Base-by-base conservation (phyloP, 441 rosid species). In the Theobroma grandiflorum region DNA sequence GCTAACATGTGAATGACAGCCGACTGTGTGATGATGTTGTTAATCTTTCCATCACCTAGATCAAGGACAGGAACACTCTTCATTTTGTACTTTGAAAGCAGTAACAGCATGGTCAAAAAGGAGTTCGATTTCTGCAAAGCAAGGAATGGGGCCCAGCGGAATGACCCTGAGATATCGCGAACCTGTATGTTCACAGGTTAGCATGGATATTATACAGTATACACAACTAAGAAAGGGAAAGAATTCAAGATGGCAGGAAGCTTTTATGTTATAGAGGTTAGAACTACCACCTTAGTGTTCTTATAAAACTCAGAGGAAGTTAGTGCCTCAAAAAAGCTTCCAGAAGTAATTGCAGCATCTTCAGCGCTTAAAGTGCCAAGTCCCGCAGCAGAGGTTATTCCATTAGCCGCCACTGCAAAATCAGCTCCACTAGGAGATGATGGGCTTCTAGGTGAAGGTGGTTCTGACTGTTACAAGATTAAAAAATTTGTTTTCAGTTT, bases 131-230 rank as follows among this genome's bases (percentile, higher is more conserved):
- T 89, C 84, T 94, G 99, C 81, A 97, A 83, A 73, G 99, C 99
- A 65, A 97, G 96, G 87, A 97, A 97, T 0, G 99, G 99, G 18
- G 98, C 99, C 99, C 99, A 97, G 50, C 99, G 90, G 84, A 95
- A 97, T 64, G 99, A 93, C 63, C 99, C 99, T 40, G 95, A 91
- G 63, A 97, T 95, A 63, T 97, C 99, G n/a, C 89, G 87, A 55
- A 95, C 99, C 99, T 97, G 90, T 80, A 81, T 79, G 74, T 50
- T 77, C 72, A 45, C 26, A 61, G 74, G 64, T 82, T 67, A 75
- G 33, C 69, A 67, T 11, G 37, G 12, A 61, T 15, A 50, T 18
- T 35, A 20, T 35, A 71, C 4, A 50, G 14, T 35, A 20, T 35
- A 71, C 4, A 1, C 16, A 62, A 18, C 1, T 8, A 59, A 43